A percentile compares a stretch with the other conserved stretches of the same genome.
phyloP scores from a whole-genome alignment of 2,329 filamentous ascomycete species.

The Ophiostoma perfectum region DNA sequence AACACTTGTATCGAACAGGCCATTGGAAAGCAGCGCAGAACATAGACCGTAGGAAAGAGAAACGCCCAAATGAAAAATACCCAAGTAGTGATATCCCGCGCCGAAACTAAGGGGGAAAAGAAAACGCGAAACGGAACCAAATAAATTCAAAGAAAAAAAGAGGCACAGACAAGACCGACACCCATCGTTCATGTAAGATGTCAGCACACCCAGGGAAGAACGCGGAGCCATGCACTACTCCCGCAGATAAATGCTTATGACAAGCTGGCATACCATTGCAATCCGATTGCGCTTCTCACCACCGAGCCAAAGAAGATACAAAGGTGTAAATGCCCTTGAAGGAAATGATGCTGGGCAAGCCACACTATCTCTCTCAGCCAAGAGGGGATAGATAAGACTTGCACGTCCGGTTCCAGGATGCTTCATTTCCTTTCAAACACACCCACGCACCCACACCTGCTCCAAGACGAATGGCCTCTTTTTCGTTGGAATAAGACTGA shows the following conservation, averaged over 20 bases:
- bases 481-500: too few relatives aligned
- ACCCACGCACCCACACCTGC: not conserved
- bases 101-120: not conserved
- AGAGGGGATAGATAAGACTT: not conserved
- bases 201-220: not conserved
- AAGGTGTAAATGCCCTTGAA: not conserved
- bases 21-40: not conserved
- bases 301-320: not conserved
- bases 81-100: conserved; percentile 7
- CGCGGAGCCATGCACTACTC: too few relatives aligned
- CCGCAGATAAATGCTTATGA: too few relatives aligned
- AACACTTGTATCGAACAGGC: not conserved
- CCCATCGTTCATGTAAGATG: not conserved
- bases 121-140: not conserved
- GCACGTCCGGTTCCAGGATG: conserved; percentile 7
- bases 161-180: not conserved
- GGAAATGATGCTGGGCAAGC: not conserved
- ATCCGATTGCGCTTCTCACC: too few relatives aligned
- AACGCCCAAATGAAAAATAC: not conserved
- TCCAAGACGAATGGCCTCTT: too few relatives aligned
- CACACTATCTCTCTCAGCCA: not conserved
- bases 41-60: not conserved
- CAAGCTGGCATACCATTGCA: too few relatives aligned
- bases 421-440: not conserved
- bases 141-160: not conserved